These are phyloP conservation scores for Sporothrix curviconia DNA, from an alignment of 2,329 filamentous ascomycete genomes.

Conservation along the genomic window DNA sequence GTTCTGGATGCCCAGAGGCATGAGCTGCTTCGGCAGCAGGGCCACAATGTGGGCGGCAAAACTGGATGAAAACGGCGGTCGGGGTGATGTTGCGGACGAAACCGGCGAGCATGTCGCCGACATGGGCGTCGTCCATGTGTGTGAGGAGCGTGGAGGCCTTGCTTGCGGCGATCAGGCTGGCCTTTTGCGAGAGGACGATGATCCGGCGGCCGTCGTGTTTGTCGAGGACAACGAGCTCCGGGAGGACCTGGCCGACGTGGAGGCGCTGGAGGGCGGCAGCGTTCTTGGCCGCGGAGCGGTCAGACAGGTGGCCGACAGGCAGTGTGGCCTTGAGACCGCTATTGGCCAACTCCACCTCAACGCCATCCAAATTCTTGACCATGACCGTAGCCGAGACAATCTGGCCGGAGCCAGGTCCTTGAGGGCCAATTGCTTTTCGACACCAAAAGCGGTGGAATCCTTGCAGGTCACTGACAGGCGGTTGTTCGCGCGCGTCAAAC, in stretches of 20 bases:
- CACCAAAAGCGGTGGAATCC: conserved; percentile 69
- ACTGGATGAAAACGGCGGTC: conserved; percentile 82
- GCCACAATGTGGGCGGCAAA: conserved; percentile 70
- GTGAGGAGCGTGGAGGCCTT: conserved; percentile 66
- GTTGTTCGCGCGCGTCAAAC: conserved; percentile 61
- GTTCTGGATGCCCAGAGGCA: conserved; percentile 62
- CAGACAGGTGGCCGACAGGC: conserved; percentile 70
- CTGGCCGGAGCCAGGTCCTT: conserved; percentile 66
- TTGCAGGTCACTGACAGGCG: conserved; percentile 89
- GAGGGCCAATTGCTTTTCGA: conserved; percentile 69
- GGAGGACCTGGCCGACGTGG: conserved; percentile 73
- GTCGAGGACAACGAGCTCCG: conserved; percentile 77
- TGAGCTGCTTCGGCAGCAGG: conserved; percentile 69
- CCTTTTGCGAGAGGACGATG: conserved; percentile 74
- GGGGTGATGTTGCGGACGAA: conserved; percentile 80
- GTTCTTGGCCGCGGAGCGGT: conserved; percentile 75
- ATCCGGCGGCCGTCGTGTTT: conserved; percentile 73
- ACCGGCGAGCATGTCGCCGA: conserved; percentile 63
- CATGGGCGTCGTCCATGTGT: conserved; percentile 62
- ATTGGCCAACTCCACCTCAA: conserved; percentile 68
- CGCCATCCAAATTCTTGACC: conserved; percentile 71
- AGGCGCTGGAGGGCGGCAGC: conserved; percentile 72
- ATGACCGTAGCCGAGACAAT: conserved; percentile 71
- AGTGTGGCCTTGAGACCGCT: conserved; percentile 72
- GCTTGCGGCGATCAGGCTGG: conserved; percentile 69